Base-by-base conservation (phyloP, 768 basidiomycete species). In the Boletus edulis region DNA sequence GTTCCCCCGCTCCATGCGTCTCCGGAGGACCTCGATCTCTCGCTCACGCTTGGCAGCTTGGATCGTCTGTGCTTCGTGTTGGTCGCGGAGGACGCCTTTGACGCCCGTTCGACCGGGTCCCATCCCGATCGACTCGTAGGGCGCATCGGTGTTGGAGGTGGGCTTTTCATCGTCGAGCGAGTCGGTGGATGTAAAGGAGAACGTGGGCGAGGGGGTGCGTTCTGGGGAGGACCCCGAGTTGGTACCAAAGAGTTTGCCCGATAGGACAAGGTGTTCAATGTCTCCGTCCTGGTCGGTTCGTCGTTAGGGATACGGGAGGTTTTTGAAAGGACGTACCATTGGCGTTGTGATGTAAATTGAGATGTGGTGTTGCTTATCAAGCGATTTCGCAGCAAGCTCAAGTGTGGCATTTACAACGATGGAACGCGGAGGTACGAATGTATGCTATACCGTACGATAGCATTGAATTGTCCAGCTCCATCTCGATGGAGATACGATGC, bases 31-130 rank as follows among this genome's bases (percentile, higher is more conserved):
- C 35, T 81, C 78, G 32, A 84, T 67, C 52, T 88, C 85, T 17
- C 69, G 72, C 5, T 75, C 76, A 12, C 75, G 75, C 58, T 79
- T 81, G 24, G 79, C 77, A n/a, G 81, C 78, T 47, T 80, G 76
- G 20, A 84, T 65, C 47, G 75, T 70, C 22, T 74, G 78, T 4
- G 89, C 89, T 64, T 94, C 91, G 54, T 84, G 76, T 31, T 83
- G 79, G 71, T 94, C 91, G 27, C 90, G 81, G 53, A 94, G 89
- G 55, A 94, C 91, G 24, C 91, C 91, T 61, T 94, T 94, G 45
- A 93, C 91, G 20, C 91, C 91, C 6, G 91, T 94, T 27, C 91
- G 78, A 5, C 91, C 91, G 11, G 88, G 88, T 4, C 86, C 89
- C 87, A 92, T 88, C 10, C 91, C 89, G 47, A 92, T 90, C 13